phyloP scores from a whole-genome alignment of 805 yeast species.

The Hanseniaspora osmophila region DNA sequence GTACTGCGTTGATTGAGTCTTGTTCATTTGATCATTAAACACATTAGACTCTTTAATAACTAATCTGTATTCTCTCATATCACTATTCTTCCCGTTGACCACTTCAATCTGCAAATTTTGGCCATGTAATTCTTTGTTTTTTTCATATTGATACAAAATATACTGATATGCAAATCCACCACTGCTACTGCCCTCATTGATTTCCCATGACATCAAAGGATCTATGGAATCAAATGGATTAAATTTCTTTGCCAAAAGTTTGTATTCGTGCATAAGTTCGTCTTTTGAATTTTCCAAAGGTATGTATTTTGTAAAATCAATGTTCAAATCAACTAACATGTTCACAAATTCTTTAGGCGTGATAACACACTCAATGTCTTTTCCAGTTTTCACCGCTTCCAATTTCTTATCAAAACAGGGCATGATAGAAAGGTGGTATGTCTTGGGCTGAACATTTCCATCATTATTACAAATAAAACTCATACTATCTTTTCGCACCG shows the following conservation, averaged over 20 bases:
- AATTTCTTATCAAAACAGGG: conserved; percentile 95
- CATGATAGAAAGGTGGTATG: conserved; percentile 82
- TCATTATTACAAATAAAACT: too few relatives aligned
- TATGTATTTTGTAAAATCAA: conserved; percentile 21
- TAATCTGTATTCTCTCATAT: conserved; percentile 56
- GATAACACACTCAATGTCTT: conserved; percentile 85
- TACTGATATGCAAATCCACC: conserved; percentile 83
- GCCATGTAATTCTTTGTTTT: conserved; percentile 9
- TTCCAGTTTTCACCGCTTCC: conserved; percentile 76
- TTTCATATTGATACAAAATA: conserved; percentile 27
- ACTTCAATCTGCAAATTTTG: conserved; percentile 20
- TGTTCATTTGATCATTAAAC: conserved; percentile 10
- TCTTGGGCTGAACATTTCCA: conserved; percentile 24
- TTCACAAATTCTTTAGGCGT: conserved; percentile 81
- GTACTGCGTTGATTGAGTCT: conserved; percentile 6
- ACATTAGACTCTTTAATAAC: conserved; percentile 13
- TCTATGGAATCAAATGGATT: conserved; percentile 5
- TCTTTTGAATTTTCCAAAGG: background rate
- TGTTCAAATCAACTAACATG: conserved; percentile 41
- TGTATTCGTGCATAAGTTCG: background rate
- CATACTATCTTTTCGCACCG: background rate
- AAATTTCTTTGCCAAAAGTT: conserved; percentile 2
- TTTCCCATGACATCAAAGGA: conserved; percentile 48
- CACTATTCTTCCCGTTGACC: conserved; percentile 59
- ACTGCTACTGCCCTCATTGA: conserved; percentile 66